phyloP scores from a whole-genome alignment of 2,329 filamentous ascomycete genomes.

The Apiospora malaysiana region DNA sequence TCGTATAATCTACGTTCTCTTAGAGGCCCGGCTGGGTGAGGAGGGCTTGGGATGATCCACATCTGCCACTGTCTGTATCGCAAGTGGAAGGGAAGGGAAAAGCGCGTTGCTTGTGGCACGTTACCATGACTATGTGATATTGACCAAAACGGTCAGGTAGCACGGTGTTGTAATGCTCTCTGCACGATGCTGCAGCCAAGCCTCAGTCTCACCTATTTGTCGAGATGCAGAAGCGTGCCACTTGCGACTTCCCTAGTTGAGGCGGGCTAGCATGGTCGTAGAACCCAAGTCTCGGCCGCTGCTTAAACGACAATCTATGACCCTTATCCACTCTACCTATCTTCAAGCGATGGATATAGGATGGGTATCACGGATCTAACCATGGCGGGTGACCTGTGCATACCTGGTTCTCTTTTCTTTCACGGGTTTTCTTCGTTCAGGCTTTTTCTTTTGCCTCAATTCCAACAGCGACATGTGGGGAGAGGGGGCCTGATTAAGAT shows the following conservation, averaged over 20 bases:
- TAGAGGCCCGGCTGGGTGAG: neutral
- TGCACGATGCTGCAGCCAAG: slow-evolving; percentile 43
- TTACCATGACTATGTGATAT: slow-evolving; percentile 22
- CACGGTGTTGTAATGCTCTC: slow-evolving; percentile 32
- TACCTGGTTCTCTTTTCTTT: slow-evolving; percentile 30
- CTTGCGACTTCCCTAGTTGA: slow-evolving; percentile 3
- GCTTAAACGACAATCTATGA: slow-evolving; percentile 5
- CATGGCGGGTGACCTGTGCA: slow-evolving; percentile 39
- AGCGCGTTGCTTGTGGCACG: slow-evolving; percentile 10
- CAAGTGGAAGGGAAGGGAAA: neutral
- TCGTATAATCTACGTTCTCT: slow-evolving; percentile 4
- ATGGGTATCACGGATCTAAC: slow-evolving; percentile 38
- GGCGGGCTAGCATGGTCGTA: slow-evolving; percentile 11
- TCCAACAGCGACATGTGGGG: slow-evolving; percentile 4
- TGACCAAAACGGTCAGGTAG: slow-evolving; percentile 38
- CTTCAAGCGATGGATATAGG: slow-evolving; percentile 4
- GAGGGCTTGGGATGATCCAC: neutral
- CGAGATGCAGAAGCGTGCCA: slow-evolving; percentile 37
- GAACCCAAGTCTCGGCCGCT: slow-evolving; percentile 5
- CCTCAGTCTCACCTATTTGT: slow-evolving; percentile 38
- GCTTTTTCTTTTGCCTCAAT: neutral
- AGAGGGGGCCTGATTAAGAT: neutral
- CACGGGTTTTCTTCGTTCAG: neutral
- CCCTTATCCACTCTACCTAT: neutral
- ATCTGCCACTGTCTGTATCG: neutral